Conservation (phyloP, 2,329 filamentous ascomycete species). For the Penicillium verrucosum region DNA sequence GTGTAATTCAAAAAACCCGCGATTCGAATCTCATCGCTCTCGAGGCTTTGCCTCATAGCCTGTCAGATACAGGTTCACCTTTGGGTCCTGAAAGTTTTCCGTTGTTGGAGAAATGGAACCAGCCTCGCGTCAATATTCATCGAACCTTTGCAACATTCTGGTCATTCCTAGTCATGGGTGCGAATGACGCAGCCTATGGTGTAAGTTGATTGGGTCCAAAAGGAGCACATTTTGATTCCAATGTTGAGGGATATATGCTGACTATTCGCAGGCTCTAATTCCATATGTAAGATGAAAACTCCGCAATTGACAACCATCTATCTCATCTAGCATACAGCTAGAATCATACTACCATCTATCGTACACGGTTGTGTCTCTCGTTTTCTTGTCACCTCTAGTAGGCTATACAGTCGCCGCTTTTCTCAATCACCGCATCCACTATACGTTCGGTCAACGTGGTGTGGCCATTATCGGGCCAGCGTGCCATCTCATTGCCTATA, state of each 20-base stretch:
- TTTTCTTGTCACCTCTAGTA: constrained; percentile 49
- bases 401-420: constrained; percentile 48
- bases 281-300: constrained; percentile 47
- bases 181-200: constrained; percentile 59
- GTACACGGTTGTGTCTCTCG: constrained; percentile 49
- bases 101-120: constrained; percentile 47
- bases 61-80: neutral
- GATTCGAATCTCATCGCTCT: constrained; percentile 14
- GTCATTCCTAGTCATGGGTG: constrained; percentile 57
- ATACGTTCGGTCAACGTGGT: constrained; percentile 61
- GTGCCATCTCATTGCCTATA: constrained; percentile 42
- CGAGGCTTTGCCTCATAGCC: constrained; percentile 11
- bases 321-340: constrained; percentile 31
- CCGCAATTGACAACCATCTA: neutral
- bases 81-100: constrained; percentile 3
- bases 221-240: neutral
- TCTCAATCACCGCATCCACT: constrained; percentile 46
- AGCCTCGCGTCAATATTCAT: constrained; percentile 48
- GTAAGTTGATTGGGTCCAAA: constrained; percentile 36
- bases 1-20: constrained; percentile 6
- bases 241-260: neutral
- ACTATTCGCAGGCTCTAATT: constrained; percentile 43
- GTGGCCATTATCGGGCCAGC: constrained; percentile 63
- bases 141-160: constrained; percentile 55
- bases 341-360: constrained; percentile 47